Evolutionary conservation across 2,329 filamentous ascomycete species (phyloP), one percentile per base, ranked within the genome.

Genomic region (Fusarium nurragi): DNA sequence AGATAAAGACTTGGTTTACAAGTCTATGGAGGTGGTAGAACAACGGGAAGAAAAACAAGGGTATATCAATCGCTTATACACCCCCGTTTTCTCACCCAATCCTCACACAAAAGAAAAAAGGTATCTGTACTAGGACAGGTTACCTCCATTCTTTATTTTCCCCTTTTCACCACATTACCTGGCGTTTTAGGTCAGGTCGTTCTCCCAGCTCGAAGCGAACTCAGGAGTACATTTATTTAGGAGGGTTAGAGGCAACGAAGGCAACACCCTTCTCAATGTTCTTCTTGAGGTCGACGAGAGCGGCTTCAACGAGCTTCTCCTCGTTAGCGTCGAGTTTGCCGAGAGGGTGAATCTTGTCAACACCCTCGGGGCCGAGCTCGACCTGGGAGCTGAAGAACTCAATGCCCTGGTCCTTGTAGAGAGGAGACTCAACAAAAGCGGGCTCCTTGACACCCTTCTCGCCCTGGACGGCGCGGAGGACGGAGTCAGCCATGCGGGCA

Each of bases 341-440:
- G 73, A 99, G 83, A 74, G 91, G 89, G 79, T 90, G 86, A 80
- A 98, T 94, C 88, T 97, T 91, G 87, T 95, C 89, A 70, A 96
- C 94, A 85, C 95, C 95, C 79, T 94, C 90, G 79, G 94, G 93
- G 83, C 95, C 95, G 76, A 99, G 92, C 86, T 97, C 92, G 77
- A 99, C 92, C 81, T 88, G 90, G 83, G 91, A 94, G 78, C 93
- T 90, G 85, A 99, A 99, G 91, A 97, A 99, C 62, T 97, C 91
- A 75, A 97, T 88, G 76, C 94, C 95, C 85, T 96, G 91, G 84
- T 97, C 93, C 90, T 97, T 97, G 92, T 93, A 98, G 72, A 98
- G 89, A 67, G 94, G 94, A 78, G 90, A 94, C 83, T 99, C 93
- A 77, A 99, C 94, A 75, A 97, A 99, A 66, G 94, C 94, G 73